Base-by-base conservation (phyloP, 148 eudicot genomes). In the Linanthus parryae region DNA sequence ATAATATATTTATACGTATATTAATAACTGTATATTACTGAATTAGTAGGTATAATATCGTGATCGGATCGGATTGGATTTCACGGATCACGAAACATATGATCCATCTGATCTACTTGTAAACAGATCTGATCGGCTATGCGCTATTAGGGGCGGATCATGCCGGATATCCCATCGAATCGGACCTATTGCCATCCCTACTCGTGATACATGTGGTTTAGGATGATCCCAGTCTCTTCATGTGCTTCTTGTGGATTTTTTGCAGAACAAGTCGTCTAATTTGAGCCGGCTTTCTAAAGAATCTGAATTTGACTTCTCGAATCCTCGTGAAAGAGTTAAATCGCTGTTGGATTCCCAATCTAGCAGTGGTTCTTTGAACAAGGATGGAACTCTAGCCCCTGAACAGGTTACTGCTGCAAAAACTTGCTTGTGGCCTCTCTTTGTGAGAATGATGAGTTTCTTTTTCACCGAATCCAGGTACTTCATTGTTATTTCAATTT, bases 251-350 rank as follows among this genome's bases (percentile, higher is more conserved):
- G 39, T 49, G 51, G 64, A n/a, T n/a, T n/a, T 69, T 48, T 69
- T 81, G 75, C 98, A 92, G 98, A 92, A 82, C 71, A 77, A 74
- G 62, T 76, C 90, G 57, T 63, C 75, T 68, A 65, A 65, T 50
- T 63, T 82, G 68, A 38, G 42, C 24, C 67, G 79, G 66, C 61
- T 75, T 46, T 64, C 81, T 28, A 61, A 45, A 47, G 77, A 73
- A 36, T 64, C 39, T 19, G 54, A 60, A 15, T 55, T 75, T 59
- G 67, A 87, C 57, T 74, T 83, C 63, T 51, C 37, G 20, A 81
- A 77, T 53, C 95, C 95, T 51, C 68, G 66, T 17, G 75, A 72
- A 49, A 75, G 79, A 75, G 53, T 61, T 59, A 62, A 37, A 25
- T 29, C 33, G 39, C 30, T 43, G 12, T 33, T 52, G 18, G 46